These are phyloP conservation scores for Kurtzmaniella quercitrusa DNA, from an alignment of 1,139 yeast genomes.

Conservation along the genomic window DNA sequence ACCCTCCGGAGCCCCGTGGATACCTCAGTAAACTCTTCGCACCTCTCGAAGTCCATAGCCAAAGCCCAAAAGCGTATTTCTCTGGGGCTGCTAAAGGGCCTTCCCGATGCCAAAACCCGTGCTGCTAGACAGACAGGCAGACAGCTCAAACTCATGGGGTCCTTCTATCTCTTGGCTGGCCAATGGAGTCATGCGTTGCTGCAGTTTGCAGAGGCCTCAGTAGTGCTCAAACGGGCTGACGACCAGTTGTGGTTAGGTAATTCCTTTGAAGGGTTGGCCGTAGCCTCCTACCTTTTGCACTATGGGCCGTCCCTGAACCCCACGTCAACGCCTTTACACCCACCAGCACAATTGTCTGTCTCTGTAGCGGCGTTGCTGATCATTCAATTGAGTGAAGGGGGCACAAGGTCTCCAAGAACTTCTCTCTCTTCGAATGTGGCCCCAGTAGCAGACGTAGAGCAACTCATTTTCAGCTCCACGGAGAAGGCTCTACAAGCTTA, in stretches of 20 bases:
- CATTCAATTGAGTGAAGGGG: constrained; percentile 1
- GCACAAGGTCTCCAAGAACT: constrained; percentile 27
- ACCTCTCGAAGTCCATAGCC: constrained; percentile 48
- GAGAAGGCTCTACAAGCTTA: constrained; percentile 40
- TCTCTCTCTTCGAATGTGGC: constrained; percentile 28
- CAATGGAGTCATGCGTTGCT: constrained; percentile 65
- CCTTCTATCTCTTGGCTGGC: constrained; percentile 76
- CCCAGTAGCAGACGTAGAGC: background rate
- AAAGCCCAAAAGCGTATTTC: constrained; percentile 37
- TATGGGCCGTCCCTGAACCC: background rate
- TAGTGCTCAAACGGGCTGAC: constrained; percentile 53
- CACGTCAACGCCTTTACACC: background rate
- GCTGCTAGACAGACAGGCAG: constrained; percentile 53
- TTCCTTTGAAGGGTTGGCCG: constrained; percentile 74
- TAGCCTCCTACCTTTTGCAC: constrained; percentile 55
- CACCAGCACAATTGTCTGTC: constrained; percentile 4
- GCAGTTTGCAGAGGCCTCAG: constrained; percentile 69
- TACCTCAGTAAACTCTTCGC: constrained; percentile 43
- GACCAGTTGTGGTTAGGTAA: constrained; percentile 89
- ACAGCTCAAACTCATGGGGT: constrained; percentile 70
- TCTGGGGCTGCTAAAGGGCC: constrained; percentile 1
- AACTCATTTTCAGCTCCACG: background rate
- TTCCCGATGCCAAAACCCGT: constrained; percentile 23
- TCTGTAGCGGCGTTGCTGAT: constrained; percentile 1
- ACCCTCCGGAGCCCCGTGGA: constrained; percentile 74